Conservation (phyloP, 2,329 filamentous ascomycete genomes). For the Fusarium sp. region DNA sequence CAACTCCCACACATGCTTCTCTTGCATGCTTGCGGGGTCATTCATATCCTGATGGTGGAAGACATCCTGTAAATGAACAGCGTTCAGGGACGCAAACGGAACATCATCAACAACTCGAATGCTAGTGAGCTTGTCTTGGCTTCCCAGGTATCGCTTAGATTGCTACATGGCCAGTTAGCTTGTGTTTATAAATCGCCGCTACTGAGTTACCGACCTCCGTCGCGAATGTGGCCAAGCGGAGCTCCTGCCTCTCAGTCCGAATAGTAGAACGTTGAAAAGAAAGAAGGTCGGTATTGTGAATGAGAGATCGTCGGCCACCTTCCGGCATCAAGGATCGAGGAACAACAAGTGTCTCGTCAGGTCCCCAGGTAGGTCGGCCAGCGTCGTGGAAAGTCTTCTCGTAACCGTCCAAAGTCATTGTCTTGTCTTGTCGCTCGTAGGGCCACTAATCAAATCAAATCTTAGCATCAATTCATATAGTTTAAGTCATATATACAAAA, state of each 20-base stretch:
- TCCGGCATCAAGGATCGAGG: slow-evolving; percentile 53
- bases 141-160: slow-evolving; percentile 63
- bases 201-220: slow-evolving; percentile 58
- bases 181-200: neutral
- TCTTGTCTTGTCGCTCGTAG: slow-evolving; percentile 82
- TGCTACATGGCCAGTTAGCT: slow-evolving; percentile 54
- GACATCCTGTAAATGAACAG: slow-evolving; percentile 50
- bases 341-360: slow-evolving; percentile 78
- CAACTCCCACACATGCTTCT: slow-evolving; percentile 85
- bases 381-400: slow-evolving; percentile 78
- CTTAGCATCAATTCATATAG: slow-evolving; percentile 58
- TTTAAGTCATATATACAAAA: slow-evolving; percentile 50
- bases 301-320: slow-evolving; percentile 47
- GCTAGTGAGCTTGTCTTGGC: slow-evolving; percentile 66
- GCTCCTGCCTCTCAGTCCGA: slow-evolving; percentile 71
- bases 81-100: slow-evolving; percentile 66
- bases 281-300: slow-evolving; percentile 46
- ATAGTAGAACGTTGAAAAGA: slow-evolving; percentile 58
- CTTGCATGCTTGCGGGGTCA: slow-evolving; percentile 65
- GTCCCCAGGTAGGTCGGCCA: slow-evolving; percentile 83
- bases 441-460: slow-evolving; percentile 76
- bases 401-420: slow-evolving; percentile 69
- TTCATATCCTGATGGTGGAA: slow-evolving; percentile 56
- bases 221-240: slow-evolving; percentile 73
- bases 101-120: slow-evolving; percentile 66